Conservation (phyloP, 2,329 filamentous ascomycete genomes). For the Parastagonospora avenae region DNA sequence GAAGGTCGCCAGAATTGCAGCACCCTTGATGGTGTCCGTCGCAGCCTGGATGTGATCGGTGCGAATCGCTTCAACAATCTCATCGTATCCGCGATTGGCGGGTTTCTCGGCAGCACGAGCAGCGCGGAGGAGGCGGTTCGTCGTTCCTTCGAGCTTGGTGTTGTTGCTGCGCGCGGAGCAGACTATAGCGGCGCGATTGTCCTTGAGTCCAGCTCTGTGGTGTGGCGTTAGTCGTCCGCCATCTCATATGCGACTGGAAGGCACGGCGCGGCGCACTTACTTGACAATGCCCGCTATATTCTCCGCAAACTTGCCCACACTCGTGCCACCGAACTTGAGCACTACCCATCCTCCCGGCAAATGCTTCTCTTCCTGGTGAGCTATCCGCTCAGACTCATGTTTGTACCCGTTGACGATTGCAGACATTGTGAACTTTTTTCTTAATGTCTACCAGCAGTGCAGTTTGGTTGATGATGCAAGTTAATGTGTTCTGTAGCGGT, state of each 20-base stretch:
- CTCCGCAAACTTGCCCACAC: constrained; percentile 87
- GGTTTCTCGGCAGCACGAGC: constrained; percentile 53
- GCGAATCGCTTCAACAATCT: constrained; percentile 80
- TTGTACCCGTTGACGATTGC: constrained; percentile 38
- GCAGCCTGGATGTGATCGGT: constrained; percentile 80
- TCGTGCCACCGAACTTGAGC: constrained; percentile 95
- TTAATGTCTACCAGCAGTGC: neutral
- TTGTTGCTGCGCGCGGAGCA: constrained; percentile 95
- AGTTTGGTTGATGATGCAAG: neutral
- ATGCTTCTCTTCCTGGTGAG: constrained; percentile 53
- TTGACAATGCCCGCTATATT: constrained; percentile 67
- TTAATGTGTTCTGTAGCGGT: neutral
- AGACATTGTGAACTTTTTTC: constrained; percentile 26
- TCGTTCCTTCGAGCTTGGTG: constrained; percentile 93
- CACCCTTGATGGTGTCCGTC: constrained; percentile 52
- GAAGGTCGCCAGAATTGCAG: constrained; percentile 59
- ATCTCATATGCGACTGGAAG: neutral
- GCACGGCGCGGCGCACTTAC: constrained; percentile 28
- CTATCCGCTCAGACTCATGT: constrained; percentile 45
- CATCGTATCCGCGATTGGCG: constrained; percentile 63
- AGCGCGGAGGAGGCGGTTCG: constrained; percentile 67
- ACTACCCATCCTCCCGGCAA: constrained; percentile 73
- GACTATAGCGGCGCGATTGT: constrained; percentile 84
- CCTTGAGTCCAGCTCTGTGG: constrained; percentile 57
- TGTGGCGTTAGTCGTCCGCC: constrained; percentile 50